Conservation (phyloP, 2,329 filamentous ascomycete species). For the Fusarium sp. region DNA sequence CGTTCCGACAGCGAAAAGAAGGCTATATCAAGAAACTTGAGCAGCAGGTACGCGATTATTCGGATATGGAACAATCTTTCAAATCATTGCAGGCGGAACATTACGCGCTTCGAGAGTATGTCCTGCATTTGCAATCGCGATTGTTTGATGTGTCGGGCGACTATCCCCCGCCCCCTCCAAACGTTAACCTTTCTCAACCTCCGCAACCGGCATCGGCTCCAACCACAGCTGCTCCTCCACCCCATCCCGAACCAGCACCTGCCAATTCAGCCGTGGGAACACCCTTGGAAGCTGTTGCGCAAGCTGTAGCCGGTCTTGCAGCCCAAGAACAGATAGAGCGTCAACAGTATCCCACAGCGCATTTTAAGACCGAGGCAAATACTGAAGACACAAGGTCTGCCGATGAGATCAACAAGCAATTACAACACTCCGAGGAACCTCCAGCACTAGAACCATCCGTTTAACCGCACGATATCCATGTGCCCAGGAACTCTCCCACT, state of each 20-base stretch:
- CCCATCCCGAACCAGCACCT: constrained; percentile 43
- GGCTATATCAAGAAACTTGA: constrained; percentile 98
- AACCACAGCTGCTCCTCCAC: constrained; percentile 33
- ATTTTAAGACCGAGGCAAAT: constrained; percentile 55
- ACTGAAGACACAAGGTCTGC: constrained; percentile 62
- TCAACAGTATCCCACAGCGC: constrained; percentile 52
- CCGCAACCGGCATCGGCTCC: constrained; percentile 44
- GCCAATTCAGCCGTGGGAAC: constrained; percentile 52
- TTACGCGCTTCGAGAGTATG: constrained; percentile 90
- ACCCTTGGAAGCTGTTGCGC: constrained; percentile 64
- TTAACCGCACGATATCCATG: constrained; percentile 39
- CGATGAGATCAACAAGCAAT: constrained; percentile 68
- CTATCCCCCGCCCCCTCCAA: constrained; percentile 84
- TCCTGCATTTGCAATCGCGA: constrained; percentile 88
- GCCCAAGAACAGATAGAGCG: constrained; percentile 59
- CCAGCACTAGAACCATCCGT: constrained; percentile 38
- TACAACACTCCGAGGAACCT: constrained; percentile 60
- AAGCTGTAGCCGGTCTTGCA: constrained; percentile 61
- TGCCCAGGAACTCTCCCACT: constrained; percentile 15
- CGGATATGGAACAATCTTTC: constrained; percentile 79
- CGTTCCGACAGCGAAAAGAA: constrained; percentile 97
- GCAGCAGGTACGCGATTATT: constrained; percentile 87
- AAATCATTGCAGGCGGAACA: constrained; percentile 90
- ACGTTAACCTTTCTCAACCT: constrained; percentile 73
- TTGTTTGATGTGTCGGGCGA: constrained; percentile 87